These are phyloP conservation scores for Nicotiana attenuata DNA, from an alignment of 257 asterid genomes.

Conservation along the genomic window DNA sequence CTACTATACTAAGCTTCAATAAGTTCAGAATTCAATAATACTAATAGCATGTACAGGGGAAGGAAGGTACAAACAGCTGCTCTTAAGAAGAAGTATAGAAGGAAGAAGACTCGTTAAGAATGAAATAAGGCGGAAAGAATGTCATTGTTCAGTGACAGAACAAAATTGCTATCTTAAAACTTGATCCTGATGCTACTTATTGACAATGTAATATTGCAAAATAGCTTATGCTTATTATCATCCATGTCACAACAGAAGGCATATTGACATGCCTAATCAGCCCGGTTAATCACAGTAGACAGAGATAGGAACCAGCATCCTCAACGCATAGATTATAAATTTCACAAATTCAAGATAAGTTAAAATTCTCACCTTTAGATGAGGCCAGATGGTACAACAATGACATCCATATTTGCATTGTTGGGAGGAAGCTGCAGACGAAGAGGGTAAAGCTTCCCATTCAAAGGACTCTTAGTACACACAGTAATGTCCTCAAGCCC, in stretches of 20 bases:
- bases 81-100: neutral
- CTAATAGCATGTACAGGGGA: neutral
- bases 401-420: conserved; percentile 60
- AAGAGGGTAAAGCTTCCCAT: conserved; percentile 88
- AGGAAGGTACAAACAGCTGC: neutral
- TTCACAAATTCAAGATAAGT: neutral
- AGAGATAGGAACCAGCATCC: too few species aligned
- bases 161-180: neutral
- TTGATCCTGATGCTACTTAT: neutral
- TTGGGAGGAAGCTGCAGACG: conserved; percentile 95
- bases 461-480: conserved; percentile 64
- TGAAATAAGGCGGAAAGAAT: neutral
- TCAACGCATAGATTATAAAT: too few species aligned
- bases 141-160: neutral
- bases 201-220: neutral
- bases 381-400: conserved; percentile 55
- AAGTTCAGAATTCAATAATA: neutral
- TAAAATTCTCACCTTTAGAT: conserved; percentile 38
- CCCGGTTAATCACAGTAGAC: too few species aligned
- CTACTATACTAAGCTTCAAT: neutral
- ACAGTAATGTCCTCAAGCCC: conserved; percentile 62
- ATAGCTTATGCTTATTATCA: neutral
- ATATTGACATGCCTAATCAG: neutral
- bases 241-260: neutral
- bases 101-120: neutral